Evolutionary conservation across 768 basidiomycete genomes (phyloP), one percentile per base, ranked within the genome.

Genomic region (Suillus decipiens): DNA sequence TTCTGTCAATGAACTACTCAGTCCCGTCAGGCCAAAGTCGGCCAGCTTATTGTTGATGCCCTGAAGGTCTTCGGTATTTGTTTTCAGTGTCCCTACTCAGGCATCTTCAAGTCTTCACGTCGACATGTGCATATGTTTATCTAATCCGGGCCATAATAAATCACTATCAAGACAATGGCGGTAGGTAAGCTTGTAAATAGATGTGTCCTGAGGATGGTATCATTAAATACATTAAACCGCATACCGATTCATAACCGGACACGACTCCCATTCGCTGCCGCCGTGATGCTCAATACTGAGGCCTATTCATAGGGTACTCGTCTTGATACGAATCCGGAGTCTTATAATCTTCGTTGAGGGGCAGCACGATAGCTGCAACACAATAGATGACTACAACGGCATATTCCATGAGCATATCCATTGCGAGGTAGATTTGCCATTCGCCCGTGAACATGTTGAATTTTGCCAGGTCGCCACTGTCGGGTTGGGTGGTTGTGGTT

Each of bases 381-480:
- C 62, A 45, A 60, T 75, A 88, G 45, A 86, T 74, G 37, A 75
- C 64, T 48, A 79, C 76, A 12, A 81, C 77, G 48, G 81, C 68
- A 64, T 79, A 85, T 72, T 89, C 87, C 81, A 84, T 83, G 37
- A 87, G 65, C 43, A 85, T 74, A 19, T 80, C 80, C 74, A 88
- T 80, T 59, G 82, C 75, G 39, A 87, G 78, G 69, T 80, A 88
- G 61, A 82, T 67, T 34, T 79, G 68, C 84, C 82, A 86, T 60
- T 80, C 73, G 12, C 86, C 85, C 0, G 79, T 82, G n/a, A 82
- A 66, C 33, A 82, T 78, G 67, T 85, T 84, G 67, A 86, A 81
- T 67, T 79, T 81, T 31, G 78, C 78, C 2, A 87, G 78, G 10
- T 75, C 77, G 17, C 50, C 48, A 11, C n/a, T n/a, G n/a, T n/a